Conservation (phyloP, 768 basidiomycete genomes). For the Xanthoconium stramineum region DNA sequence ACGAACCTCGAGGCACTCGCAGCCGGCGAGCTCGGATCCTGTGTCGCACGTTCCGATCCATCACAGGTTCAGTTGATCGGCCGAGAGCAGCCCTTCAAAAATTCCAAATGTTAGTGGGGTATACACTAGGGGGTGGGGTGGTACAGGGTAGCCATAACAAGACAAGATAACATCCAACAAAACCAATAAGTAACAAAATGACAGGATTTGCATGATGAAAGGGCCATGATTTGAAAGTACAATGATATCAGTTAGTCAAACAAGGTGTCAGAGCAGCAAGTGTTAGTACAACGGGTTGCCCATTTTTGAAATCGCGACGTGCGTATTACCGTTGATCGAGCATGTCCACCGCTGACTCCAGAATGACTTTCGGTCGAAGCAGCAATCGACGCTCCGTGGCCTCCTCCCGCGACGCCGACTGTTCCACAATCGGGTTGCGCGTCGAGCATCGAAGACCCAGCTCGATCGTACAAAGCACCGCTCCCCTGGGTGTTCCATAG, state of each 20-base stretch:
- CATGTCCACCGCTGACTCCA: constrained; percentile 64
- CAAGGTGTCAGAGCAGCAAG: neutral
- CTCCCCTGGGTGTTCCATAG: constrained; percentile 47
- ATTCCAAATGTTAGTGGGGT: neutral
- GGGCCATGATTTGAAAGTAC: constrained; percentile 17
- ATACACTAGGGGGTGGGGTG: neutral
- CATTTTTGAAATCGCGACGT: neutral
- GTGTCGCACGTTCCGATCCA: neutral
- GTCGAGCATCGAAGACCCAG: constrained; percentile 67
- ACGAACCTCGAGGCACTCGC: neutral
- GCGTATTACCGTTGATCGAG: constrained; percentile 34
- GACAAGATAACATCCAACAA: constrained; percentile 4
- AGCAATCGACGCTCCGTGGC: constrained; percentile 56
- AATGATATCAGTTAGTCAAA: constrained; percentile 5
- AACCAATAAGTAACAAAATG: constrained; percentile 8
- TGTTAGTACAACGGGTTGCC: neutral
- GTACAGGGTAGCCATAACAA: constrained; percentile 1
- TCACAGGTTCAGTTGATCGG: no score
- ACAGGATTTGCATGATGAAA: constrained; percentile 11
- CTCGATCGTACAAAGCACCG: constrained; percentile 67
- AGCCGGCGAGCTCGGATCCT: neutral
- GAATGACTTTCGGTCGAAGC: constrained; percentile 70
- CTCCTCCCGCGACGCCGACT: constrained; percentile 35
- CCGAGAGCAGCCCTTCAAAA: no score
- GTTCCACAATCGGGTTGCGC: constrained; percentile 31